Evolutionary conservation across 148 eudicot species (phyloP), one percentile per base, ranked within the genome.

Genomic region (Oxyria digyna): DNA sequence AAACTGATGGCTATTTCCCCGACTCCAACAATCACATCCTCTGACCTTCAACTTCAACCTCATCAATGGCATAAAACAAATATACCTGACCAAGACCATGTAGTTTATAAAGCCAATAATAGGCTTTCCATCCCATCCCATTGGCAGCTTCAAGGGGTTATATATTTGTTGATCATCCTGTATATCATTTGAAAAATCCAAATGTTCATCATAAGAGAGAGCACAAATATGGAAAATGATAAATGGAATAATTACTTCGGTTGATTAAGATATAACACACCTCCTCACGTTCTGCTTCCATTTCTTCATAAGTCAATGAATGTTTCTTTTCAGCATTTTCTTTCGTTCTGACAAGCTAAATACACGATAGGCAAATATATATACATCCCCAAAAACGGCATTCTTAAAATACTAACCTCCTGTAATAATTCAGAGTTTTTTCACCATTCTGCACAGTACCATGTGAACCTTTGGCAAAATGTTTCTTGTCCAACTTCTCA

Each of bases 61-160:
- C n/a, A n/a, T n/a, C n/a, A n/a, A n/a, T n/a, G n/a, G n/a, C n/a
- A n/a, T 1, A 37, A 8, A 35, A 21, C 9, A 23, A 71, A 29
- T 40, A 62, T 83, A 85, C 99, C 97, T 94, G 99, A 68, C 96
- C 99, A 81, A 94, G 99, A 62, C 99, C 99, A 78, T 94, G 99
- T 71, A 94, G 96, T 68, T 94, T 94, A 78, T 94, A 94, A 54
- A 94, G 74, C 99, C 99, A 94, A 74, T 94, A 94, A 94, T 94
- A 57, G 99, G 99, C 73, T 94, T 94, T 74, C 99, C 99, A 78
- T 94, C 99, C 96, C 96, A 94, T 49, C 99, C 97, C 89, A 94
- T 89, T 43, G 97, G 99, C 81, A 94, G 76, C 83, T 94, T 94
- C 69, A 94, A 76, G 67, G 97, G 99, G 83, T 94, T 94, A 77